phyloP scores from a whole-genome alignment of 2,329 filamentous ascomycete species.

The Cercospora sesami region DNA sequence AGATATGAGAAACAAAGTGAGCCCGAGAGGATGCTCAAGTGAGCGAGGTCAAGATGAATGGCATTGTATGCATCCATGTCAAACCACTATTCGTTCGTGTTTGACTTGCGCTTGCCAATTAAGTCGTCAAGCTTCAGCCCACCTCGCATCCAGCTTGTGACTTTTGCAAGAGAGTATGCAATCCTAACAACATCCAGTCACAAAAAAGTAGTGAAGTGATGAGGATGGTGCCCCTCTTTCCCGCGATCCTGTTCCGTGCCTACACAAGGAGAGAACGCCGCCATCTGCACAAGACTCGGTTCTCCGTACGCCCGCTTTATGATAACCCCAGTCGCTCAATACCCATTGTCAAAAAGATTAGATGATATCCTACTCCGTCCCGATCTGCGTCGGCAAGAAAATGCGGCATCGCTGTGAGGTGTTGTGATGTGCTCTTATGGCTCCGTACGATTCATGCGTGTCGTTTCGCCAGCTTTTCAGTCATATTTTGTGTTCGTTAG shows the following conservation, averaged over 20 bases:
- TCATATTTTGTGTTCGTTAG: constrained; percentile 57
- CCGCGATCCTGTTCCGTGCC: background rate
- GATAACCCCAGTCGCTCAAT: constrained; percentile 19
- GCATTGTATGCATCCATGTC: constrained; percentile 6
- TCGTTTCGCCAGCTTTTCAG: constrained; percentile 23
- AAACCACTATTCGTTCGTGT: background rate
- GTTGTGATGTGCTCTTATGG: constrained; percentile 20
- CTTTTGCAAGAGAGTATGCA: constrained; percentile 26
- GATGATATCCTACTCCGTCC: constrained; percentile 25
- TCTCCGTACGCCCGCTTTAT: constrained; percentile 15
- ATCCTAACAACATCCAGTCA: constrained; percentile 27
- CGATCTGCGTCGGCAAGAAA: constrained; percentile 16
- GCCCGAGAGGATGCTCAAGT: background rate
- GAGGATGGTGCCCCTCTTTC: constrained; percentile 3
- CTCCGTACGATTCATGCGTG: constrained; percentile 24
- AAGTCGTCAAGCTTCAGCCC: constrained; percentile 6
- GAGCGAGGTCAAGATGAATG: background rate
- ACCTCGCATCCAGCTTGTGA: constrained; percentile 9
- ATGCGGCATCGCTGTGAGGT: constrained; percentile 17
- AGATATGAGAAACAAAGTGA: background rate
- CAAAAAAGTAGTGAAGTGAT: constrained; percentile 15
- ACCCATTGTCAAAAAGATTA: constrained; percentile 22
- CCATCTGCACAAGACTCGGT: constrained; percentile 11
- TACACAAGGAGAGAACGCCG: constrained; percentile 16
- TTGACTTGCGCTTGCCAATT: constrained; percentile 5